Conservation (phyloP, 2,329 filamentous ascomycete genomes). For the Cytospora piceae region DNA sequence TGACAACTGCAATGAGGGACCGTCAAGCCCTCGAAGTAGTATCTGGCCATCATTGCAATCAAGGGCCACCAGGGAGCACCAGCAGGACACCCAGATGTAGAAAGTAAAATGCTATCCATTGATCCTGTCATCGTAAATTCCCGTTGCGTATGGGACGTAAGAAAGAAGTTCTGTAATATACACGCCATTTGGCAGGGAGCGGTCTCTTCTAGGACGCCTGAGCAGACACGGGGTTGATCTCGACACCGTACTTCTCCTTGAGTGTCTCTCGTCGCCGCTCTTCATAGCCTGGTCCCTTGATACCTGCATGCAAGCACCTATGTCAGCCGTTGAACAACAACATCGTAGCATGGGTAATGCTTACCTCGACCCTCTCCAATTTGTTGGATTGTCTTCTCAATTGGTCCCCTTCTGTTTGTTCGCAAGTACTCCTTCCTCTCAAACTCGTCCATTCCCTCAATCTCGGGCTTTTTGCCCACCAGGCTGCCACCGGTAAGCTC, state of each 20-base stretch:
- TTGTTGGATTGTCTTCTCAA: constrained; percentile 78
- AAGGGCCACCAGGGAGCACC: background rate
- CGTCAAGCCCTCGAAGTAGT: background rate
- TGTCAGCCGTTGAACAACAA: constrained; percentile 25
- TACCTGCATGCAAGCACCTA: constrained; percentile 59
- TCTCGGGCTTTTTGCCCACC: constrained; percentile 55
- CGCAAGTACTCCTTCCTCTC: constrained; percentile 75
- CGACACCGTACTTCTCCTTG: constrained; percentile 85
- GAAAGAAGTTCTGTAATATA: constrained; percentile 29
- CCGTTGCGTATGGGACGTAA: constrained; percentile 5
- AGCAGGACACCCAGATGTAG: background rate
- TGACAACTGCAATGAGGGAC: background rate
- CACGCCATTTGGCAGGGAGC: constrained; percentile 17
- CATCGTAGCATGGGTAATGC: constrained; percentile 33
- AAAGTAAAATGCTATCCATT: constrained; percentile 6
- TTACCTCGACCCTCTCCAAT: constrained; percentile 87
- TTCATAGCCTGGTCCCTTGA: constrained; percentile 79
- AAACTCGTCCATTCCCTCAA: constrained; percentile 73
- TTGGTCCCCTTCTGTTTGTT: constrained; percentile 72
- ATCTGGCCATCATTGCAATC: background rate
- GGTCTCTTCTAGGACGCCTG: constrained; percentile 40
- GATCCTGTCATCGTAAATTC: constrained; percentile 16
- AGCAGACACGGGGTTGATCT: constrained; percentile 70
- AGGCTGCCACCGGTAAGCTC: constrained; percentile 70
- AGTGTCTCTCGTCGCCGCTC: constrained; percentile 81